Evolutionary conservation across 2,329 filamentous ascomycete species (phyloP).

Genomic region (Colletotrichum sublineola): DNA sequence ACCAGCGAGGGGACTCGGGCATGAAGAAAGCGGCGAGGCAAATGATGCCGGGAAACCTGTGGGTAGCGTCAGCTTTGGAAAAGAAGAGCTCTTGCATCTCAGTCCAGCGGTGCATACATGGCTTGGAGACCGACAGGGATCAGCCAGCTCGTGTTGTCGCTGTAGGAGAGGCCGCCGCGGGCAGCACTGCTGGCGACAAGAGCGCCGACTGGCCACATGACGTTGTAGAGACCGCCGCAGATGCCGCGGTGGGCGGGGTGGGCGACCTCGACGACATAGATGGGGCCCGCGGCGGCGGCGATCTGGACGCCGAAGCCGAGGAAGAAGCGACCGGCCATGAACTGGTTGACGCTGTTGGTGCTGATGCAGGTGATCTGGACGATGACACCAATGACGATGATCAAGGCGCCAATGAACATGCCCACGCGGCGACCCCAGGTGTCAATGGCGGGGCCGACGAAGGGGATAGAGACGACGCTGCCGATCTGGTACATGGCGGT

Average conservation of each 20-base stretch:
- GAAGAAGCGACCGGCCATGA: slow-evolving; percentile 69
- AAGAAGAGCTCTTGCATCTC: too few species aligned
- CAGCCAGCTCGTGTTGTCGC: slow-evolving; percentile 54
- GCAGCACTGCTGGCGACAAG: slow-evolving; percentile 62
- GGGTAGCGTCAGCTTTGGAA: slow-evolving; percentile 42
- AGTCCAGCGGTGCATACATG: slow-evolving; percentile 9
- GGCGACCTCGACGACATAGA: slow-evolving; percentile 74
- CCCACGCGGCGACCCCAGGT: slow-evolving; percentile 61
- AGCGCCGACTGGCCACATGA: slow-evolving; percentile 54
- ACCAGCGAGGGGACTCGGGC: slow-evolving; percentile 56
- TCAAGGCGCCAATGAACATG: slow-evolving; percentile 59
- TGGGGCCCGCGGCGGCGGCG: slow-evolving; percentile 70
- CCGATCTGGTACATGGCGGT: slow-evolving; percentile 66
- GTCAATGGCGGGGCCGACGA: slow-evolving; percentile 62
- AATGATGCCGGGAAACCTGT: slow-evolving; percentile 53
- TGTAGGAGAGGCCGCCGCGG: slow-evolving; percentile 54
- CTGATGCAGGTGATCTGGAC: slow-evolving; percentile 44
- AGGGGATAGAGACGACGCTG: slow-evolving; percentile 61
- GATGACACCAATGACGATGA: slow-evolving; percentile 57
- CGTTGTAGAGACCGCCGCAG: slow-evolving; percentile 65
- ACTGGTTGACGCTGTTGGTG: slow-evolving; percentile 59
- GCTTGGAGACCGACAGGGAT: slow-evolving; percentile 57
- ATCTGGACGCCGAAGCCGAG: slow-evolving; percentile 72
- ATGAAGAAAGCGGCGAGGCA: slow-evolving; percentile 49
- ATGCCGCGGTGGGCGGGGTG: slow-evolving; percentile 74